Conservation (phyloP, 805 yeast genomes). For the Wickerhamiella siamensis region DNA sequence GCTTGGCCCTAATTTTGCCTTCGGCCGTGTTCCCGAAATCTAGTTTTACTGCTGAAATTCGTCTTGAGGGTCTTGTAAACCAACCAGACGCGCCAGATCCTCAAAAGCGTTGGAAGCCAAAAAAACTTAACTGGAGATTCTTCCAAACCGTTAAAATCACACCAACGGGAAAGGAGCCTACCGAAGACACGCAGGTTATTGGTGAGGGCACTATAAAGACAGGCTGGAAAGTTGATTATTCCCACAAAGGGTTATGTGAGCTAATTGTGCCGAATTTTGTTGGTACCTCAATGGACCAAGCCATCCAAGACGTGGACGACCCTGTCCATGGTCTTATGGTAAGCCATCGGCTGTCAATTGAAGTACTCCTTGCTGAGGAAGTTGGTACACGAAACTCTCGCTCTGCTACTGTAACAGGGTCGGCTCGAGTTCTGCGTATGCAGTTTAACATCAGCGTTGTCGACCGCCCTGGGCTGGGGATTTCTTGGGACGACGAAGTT, state of each 20-base stretch:
- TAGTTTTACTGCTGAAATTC: slow-evolving; percentile 67
- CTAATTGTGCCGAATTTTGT: slow-evolving; percentile 27
- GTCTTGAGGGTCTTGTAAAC: slow-evolving; percentile 43
- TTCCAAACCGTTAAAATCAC: not conserved
- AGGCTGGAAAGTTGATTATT: slow-evolving; percentile 94
- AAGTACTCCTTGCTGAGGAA: slow-evolving; percentile 92
- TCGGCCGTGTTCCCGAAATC: slow-evolving; percentile 82
- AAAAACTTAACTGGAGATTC: not conserved
- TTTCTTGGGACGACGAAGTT: slow-evolving; percentile 98
- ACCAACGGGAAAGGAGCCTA: slow-evolving; percentile 8
- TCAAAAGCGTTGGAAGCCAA: slow-evolving; percentile 16
- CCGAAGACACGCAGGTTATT: slow-evolving; percentile 59
- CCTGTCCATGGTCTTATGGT: slow-evolving; percentile 66
- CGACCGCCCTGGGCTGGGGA: slow-evolving; percentile 88
- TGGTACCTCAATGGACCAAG: slow-evolving; percentile 13
- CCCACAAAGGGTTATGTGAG: slow-evolving; percentile 65
- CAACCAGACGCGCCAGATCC: slow-evolving; percentile 19
- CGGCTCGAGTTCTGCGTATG: slow-evolving; percentile 89
- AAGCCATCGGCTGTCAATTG: slow-evolving; percentile 63
- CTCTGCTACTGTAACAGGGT: slow-evolving; percentile 50
- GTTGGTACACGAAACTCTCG: slow-evolving; percentile 17
- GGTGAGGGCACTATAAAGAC: slow-evolving; percentile 67
- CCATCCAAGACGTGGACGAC: slow-evolving; percentile 44
- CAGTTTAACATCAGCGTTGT: slow-evolving; percentile 74
- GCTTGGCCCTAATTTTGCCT: slow-evolving; percentile 78